Evolutionary conservation across 768 basidiomycete species (phyloP), one percentile per base, ranked within the genome.

Genomic region (Daedaleopsis nitida): DNA sequence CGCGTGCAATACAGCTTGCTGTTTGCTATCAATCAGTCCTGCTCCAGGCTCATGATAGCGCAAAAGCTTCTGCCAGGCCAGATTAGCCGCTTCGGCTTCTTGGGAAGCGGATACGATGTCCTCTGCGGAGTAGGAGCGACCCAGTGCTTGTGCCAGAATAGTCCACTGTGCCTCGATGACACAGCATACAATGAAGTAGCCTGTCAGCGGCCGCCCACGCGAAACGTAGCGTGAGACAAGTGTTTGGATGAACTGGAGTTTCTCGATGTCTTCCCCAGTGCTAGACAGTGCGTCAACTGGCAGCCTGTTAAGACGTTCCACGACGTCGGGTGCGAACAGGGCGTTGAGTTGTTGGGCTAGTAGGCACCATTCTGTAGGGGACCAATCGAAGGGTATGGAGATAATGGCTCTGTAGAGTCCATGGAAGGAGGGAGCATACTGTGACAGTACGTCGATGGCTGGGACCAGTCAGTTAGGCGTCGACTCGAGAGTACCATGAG

Each of bases 141-240:
- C 74, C 27, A 85, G 67, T 9, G 82, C 84, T 72, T 94, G 92
- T 4, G 91, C 87, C 23, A 96, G 83, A 19, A 92, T 80, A 6
- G 92, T 94, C 88, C 92, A 93, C 67, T 90, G 84, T 44, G 86
- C 87, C 72, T 94, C 92, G 66, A 92, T 83, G 49, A 92, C 85
- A 69, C 93, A 94, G 73, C 93, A 95, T n/a, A 94, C 86, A 57
- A 91, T 81, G 66, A 95, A 94, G 70, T 93, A 92, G 11, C 93
- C 92, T 56, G 87, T 92, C 16, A 95, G 77, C 13, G 94, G 93
- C 7, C 93, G 82, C 10, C 88, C 90, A 58, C 82, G 83, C 10
- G 83, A 78, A 17, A 90, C 83, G 73, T 92, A 98, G 55, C 89
- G 87, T 32, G 86, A 82, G 14, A 91, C 78, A 67, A 93, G 86